phyloP scores from a whole-genome alignment of 371 early-diverging fungal genomes.

The Mucor piriformis region DNA sequence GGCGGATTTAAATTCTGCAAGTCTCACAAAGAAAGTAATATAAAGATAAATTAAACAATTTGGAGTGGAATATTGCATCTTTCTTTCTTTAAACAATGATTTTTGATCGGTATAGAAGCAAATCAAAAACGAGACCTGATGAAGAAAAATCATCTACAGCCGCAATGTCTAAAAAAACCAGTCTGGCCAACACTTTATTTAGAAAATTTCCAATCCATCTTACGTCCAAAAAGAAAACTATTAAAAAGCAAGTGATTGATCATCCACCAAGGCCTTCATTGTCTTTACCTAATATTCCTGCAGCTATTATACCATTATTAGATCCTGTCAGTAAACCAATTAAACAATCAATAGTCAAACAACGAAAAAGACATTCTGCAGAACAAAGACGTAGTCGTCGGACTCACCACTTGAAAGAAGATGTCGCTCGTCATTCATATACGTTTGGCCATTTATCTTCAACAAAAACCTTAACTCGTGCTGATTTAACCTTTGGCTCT shows the following conservation, averaged over 20 bases:
- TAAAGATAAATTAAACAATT: not conserved
- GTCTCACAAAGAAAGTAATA: not conserved
- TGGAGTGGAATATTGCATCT: not conserved
- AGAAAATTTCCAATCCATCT: conserved; percentile 35
- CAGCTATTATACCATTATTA: conserved; percentile 2
- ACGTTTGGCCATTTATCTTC: conserved; percentile 32
- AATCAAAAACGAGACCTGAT: conserved; percentile 25
- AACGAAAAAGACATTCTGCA: conserved; percentile 30
- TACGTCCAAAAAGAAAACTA: conserved; percentile 21
- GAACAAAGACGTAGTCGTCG: conserved; percentile 21
- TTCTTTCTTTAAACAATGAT: conserved; percentile 25
- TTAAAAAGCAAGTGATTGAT: conserved; percentile 1
- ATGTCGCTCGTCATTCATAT: conserved; percentile 23
- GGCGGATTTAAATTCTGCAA: too few relatives aligned
- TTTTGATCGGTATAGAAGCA: conserved; percentile 44
- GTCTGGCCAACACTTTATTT: conserved; percentile 39
- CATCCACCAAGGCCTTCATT: conserved; percentile 41
- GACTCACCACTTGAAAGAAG: conserved; percentile 11
- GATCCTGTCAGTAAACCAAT: not conserved
- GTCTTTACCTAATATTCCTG: conserved; percentile 40
- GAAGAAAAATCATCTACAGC: conserved; percentile 8
- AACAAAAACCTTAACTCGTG: conserved; percentile 7
- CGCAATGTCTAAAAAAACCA: conserved; percentile 23
- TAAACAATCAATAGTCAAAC: conserved; percentile 7
- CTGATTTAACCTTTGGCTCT: conserved; percentile 12